Evolutionary conservation across 768 basidiomycete species (phyloP).

Genomic region (Lactifluus hygrophoroides): DNA sequence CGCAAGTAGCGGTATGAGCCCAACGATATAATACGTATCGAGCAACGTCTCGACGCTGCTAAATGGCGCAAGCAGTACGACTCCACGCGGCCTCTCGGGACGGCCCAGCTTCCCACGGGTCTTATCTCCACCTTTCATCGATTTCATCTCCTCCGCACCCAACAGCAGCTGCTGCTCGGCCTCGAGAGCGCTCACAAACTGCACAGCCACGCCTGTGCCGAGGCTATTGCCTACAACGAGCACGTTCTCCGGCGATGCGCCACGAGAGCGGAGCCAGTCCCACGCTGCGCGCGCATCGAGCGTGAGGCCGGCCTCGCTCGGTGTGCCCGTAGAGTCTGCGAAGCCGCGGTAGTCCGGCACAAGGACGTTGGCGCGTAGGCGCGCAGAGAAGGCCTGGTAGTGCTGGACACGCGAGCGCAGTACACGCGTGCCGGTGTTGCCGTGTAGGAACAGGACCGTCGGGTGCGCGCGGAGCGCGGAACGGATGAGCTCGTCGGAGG

Average conservation of each 20-base stretch:
- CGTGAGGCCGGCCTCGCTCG: slow-evolving; percentile 66
- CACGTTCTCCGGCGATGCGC: slow-evolving; percentile 50
- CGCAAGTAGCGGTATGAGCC: slow-evolving; percentile 59
- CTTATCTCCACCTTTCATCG: neutral
- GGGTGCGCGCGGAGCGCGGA: slow-evolving; percentile 50
- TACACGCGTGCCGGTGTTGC: slow-evolving; percentile 79
- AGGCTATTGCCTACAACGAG: slow-evolving; percentile 81
- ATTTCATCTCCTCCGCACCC: neutral
- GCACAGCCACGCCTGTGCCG: slow-evolving; percentile 68
- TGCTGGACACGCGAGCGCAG: slow-evolving; percentile 55
- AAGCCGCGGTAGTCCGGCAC: slow-evolving; percentile 91
- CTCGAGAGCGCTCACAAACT: slow-evolving; percentile 33
- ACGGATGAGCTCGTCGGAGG: slow-evolving; percentile 35
- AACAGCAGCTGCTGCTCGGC: slow-evolving; percentile 26
- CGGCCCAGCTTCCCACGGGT: neutral
- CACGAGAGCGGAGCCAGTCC: slow-evolving; percentile 61
- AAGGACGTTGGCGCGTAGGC: slow-evolving; percentile 66
- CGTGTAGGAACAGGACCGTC: slow-evolving; percentile 88
- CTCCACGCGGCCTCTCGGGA: slow-evolving; percentile 30
- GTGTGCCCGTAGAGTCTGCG: slow-evolving; percentile 74
- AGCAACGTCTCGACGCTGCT: slow-evolving; percentile 37
- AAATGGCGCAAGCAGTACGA: slow-evolving; percentile 37
- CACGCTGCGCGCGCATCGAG: slow-evolving; percentile 71
- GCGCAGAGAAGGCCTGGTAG: slow-evolving; percentile 57
- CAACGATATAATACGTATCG: slow-evolving; percentile 59